A percentile compares a stretch with the other conserved stretches of the same genome.
Evolutionary conservation across 306 rosid species (phyloP).

Genomic region (Urtica urens): DNA sequence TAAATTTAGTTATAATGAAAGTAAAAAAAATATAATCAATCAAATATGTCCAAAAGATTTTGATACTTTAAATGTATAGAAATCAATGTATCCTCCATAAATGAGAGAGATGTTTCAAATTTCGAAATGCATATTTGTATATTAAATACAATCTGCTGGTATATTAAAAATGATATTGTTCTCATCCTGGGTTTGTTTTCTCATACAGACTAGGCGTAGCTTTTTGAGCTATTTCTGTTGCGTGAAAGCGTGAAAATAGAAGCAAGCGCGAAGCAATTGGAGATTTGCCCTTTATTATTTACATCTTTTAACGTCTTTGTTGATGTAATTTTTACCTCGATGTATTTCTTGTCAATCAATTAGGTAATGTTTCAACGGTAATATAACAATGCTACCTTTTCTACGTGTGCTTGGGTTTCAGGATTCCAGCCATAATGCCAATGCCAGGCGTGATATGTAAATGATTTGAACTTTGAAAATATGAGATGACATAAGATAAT

Average conservation of each 20-base stretch:
- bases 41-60: not conserved
- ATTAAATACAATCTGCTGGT: no score
- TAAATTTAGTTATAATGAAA: not conserved
- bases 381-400: not conserved
- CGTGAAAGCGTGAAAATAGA: slow-evolving; percentile 43
- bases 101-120: not conserved
- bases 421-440: not conserved
- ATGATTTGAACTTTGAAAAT: not conserved
- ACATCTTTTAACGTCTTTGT: not conserved
- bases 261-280: not conserved
- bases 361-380: slow-evolving; percentile 1
- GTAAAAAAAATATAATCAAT: not conserved
- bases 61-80: not conserved
- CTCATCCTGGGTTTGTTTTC: not conserved
- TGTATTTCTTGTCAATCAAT: not conserved
- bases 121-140: not conserved
- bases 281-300: not conserved
- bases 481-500: not conserved
- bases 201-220: slow-evolving; percentile 54
- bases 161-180: no score
- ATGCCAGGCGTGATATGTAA: not conserved
- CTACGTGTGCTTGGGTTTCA: not conserved
- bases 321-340: no score
- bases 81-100: not conserved
- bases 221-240: slow-evolving; percentile 88